Evolutionary conservation across 1,284 basidiomycete species (phyloP).

Genomic region (Tylopilus sp.): DNA sequence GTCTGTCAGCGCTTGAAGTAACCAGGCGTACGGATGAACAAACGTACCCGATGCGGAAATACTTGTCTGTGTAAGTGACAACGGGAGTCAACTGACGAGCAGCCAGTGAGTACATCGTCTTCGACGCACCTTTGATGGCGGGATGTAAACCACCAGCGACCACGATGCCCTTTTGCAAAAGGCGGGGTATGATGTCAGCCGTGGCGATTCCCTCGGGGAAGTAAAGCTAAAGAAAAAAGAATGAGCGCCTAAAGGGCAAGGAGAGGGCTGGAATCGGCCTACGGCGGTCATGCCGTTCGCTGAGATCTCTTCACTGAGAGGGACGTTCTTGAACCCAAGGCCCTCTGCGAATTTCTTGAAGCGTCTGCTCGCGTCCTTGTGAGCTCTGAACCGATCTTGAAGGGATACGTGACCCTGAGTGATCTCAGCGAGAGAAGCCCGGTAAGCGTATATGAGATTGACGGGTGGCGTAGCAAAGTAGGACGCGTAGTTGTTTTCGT

Average conservation of each 20-base stretch:
- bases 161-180: conserved; percentile 70
- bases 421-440: conserved; percentile 77
- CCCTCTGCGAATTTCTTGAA: conserved; percentile 69
- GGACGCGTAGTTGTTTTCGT: conserved; percentile 68
- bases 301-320: conserved; percentile 57
- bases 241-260: not conserved
- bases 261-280: conserved; percentile 21
- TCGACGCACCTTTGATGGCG: conserved; percentile 72
- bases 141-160: conserved; percentile 90
- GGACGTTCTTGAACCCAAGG: conserved; percentile 76
- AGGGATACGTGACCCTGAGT: conserved; percentile 58
- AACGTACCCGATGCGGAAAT: conserved; percentile 74
- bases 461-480: conserved; percentile 97
- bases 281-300: conserved; percentile 94
- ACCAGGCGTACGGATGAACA: conserved; percentile 16
- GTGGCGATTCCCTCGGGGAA: conserved; percentile 76
- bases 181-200: conserved; percentile 69
- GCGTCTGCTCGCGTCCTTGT: conserved; percentile 69
- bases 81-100: conserved; percentile 4
- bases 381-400: conserved; percentile 76
- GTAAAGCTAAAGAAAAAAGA: conserved; percentile 48
- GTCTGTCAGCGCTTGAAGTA: conserved; percentile 4
- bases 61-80: conserved; percentile 52
- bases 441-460: conserved; percentile 91
- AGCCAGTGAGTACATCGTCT: conserved; percentile 20